Conservation (phyloP, 2,329 filamentous ascomycete genomes). For the Cytospora schulzeri region DNA sequence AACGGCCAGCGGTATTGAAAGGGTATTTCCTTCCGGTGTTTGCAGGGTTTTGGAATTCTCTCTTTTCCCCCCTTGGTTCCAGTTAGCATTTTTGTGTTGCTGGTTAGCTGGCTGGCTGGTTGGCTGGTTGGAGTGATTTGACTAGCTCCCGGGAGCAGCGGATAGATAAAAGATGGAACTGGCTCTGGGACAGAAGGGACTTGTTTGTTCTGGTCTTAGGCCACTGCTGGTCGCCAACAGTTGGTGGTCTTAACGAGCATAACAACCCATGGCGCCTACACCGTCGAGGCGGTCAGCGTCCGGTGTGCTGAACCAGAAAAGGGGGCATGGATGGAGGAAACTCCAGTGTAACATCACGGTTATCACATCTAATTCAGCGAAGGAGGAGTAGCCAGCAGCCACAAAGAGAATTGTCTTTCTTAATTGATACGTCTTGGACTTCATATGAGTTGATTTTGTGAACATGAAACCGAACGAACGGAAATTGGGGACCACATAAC, state of each 20-base stretch:
- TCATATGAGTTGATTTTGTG: background rate
- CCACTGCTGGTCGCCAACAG: background rate
- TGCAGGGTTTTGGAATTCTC: constrained; percentile 9
- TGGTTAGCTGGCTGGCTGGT: constrained; percentile 7
- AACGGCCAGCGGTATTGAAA: constrained; percentile 14
- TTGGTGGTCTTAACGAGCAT: background rate
- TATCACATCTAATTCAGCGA: constrained; percentile 25
- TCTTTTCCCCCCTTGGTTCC: background rate
- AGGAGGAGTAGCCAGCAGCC: constrained; percentile 18
- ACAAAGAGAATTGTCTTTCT: constrained; percentile 13
- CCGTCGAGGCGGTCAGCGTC: background rate
- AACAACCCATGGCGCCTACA: background rate
- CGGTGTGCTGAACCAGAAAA: background rate
- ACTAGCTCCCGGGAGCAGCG: background rate
- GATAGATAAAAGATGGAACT: background rate
- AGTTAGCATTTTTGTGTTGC: constrained; percentile 10
- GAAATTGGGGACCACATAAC: too few species aligned
- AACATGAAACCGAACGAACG: background rate
- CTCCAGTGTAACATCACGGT: constrained; percentile 9
- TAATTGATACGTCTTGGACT: constrained; percentile 4
- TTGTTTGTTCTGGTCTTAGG: background rate
- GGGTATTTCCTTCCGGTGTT: constrained; percentile 19
- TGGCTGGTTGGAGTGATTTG: background rate
- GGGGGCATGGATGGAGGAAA: background rate
- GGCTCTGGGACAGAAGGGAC: background rate